Percentiles rank a stretch among this genome's conserved stretches.
These are phyloP conservation scores for Waltiozyma sp. DNA, from an alignment of 1,139 yeast species.

Conservation along the genomic window DNA sequence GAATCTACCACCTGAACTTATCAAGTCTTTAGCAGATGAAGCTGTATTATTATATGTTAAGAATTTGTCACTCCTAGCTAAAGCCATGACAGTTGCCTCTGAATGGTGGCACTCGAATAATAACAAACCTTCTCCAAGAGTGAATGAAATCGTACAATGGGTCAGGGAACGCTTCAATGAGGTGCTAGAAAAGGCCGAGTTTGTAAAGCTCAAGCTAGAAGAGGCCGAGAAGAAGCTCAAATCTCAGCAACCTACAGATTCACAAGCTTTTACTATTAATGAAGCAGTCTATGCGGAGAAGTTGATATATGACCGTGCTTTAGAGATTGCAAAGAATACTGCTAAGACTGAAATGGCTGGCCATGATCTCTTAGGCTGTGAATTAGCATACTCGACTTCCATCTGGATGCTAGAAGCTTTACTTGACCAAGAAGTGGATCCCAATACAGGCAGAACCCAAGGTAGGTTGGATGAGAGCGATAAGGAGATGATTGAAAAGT, in stretches of 20 bases:
- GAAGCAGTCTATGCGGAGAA: constrained; percentile 57
- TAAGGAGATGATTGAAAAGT: constrained; percentile 61
- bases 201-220: constrained; percentile 36
- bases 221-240: constrained; percentile 32
- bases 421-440: constrained; percentile 42
- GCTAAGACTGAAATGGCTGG: constrained; percentile 79
- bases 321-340: constrained; percentile 85
- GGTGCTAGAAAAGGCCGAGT: constrained; percentile 79
- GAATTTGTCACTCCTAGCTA: constrained; percentile 68
- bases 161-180: constrained; percentile 82
- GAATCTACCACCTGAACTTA: constrained; percentile 52
- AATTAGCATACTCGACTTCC: constrained; percentile 79
- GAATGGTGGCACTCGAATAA: constrained; percentile 72
- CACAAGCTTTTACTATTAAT: constrained; percentile 1
- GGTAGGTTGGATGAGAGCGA: constrained; percentile 53
- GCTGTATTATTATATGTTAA: constrained; percentile 80
- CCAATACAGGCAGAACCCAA: constrained; percentile 16
- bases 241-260: constrained; percentile 4
- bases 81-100: constrained; percentile 76
- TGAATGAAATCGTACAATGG: constrained; percentile 88
- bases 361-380: constrained; percentile 71
- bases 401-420: constrained; percentile 93
- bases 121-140: constrained; percentile 29
- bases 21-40: constrained; percentile 63
- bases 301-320: constrained; percentile 81